phyloP scores from a whole-genome alignment of 257 asterid species.

The Solanum medicagineum region DNA sequence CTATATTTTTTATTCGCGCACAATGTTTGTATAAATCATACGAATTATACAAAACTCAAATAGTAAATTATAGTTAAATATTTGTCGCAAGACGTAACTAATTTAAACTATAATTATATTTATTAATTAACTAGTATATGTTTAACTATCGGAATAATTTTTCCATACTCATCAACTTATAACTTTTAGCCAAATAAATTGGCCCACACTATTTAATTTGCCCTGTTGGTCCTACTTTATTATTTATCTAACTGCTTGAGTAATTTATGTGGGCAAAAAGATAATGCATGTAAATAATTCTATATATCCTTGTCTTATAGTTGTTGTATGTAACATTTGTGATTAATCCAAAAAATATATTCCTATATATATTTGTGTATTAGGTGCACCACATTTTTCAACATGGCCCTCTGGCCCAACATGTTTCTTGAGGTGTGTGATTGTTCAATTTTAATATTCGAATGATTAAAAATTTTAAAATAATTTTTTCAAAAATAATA shows the following conservation, averaged over 20 bases:
- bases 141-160: too few relatives aligned
- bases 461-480: not conserved
- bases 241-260: not conserved
- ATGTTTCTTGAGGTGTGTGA: not conserved
- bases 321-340: not conserved
- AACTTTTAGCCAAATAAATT: not conserved
- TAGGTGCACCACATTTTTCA: not conserved
- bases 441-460: not conserved
- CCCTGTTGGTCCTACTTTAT: too few relatives aligned
- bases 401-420: not conserved
- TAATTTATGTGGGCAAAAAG: not conserved
- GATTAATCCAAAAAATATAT: not conserved
- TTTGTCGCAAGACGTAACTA: accelerated
- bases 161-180: not conserved
- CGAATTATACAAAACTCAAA: too few relatives aligned
- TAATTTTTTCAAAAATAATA: not conserved
- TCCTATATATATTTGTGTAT: not conserved
- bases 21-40: accelerated
- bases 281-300: not conserved
- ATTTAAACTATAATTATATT: too few relatives aligned
- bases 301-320: not conserved
- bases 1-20: too few relatives aligned
- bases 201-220: not conserved
- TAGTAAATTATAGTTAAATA: too few relatives aligned
- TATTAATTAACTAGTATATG: too few relatives aligned